Conservation (phyloP, 768 basidiomycete species). For the Xerocomellus amylosporus region DNA sequence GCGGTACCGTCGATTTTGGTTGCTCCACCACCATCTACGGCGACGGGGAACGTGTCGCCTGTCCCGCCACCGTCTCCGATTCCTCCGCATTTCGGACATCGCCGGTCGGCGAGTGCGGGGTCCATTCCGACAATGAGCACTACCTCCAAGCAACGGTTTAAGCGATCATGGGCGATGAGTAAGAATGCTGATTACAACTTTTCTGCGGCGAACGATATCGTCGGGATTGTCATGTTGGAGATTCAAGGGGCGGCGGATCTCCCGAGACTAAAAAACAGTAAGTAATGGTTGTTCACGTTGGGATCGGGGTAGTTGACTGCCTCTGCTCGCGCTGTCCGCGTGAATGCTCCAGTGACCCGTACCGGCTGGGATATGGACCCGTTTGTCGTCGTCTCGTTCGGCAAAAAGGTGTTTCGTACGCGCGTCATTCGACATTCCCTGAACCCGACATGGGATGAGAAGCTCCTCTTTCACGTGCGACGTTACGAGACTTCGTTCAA, state of each 20-base stretch:
- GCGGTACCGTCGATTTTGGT: slow-evolving; percentile 11
- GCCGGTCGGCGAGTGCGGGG: slow-evolving; percentile 33
- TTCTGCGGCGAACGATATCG: slow-evolving; percentile 70
- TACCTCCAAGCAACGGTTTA: slow-evolving; percentile 36
- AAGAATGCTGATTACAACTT: slow-evolving; percentile 56
- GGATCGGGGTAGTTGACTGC: background rate
- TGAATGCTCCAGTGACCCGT: slow-evolving; percentile 60
- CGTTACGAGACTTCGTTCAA: slow-evolving; percentile 79
- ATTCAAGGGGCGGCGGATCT: slow-evolving; percentile 81
- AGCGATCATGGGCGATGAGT: slow-evolving; percentile 36
- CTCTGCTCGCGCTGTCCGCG: background rate
- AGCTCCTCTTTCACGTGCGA: slow-evolving; percentile 91
- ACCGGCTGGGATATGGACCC: slow-evolving; percentile 97
- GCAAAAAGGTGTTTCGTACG: slow-evolving; percentile 95
- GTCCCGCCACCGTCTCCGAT: slow-evolving; percentile 23
- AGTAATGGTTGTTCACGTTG: slow-evolving; percentile 29
- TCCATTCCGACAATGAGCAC: slow-evolving; percentile 23
- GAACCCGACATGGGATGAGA: slow-evolving; percentile 93
- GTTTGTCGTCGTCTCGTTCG: slow-evolving; percentile 93
- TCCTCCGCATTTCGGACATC: slow-evolving; percentile 23
- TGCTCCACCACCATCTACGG: slow-evolving; percentile 11
- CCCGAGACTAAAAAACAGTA: slow-evolving; percentile 84
- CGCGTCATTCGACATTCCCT: slow-evolving; percentile 80
- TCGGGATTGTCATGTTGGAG: slow-evolving; percentile 95
- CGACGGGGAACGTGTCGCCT: slow-evolving; percentile 10